Conservation (phyloP, 2,329 filamentous ascomycete genomes). For the Colletotrichum sp. region DNA sequence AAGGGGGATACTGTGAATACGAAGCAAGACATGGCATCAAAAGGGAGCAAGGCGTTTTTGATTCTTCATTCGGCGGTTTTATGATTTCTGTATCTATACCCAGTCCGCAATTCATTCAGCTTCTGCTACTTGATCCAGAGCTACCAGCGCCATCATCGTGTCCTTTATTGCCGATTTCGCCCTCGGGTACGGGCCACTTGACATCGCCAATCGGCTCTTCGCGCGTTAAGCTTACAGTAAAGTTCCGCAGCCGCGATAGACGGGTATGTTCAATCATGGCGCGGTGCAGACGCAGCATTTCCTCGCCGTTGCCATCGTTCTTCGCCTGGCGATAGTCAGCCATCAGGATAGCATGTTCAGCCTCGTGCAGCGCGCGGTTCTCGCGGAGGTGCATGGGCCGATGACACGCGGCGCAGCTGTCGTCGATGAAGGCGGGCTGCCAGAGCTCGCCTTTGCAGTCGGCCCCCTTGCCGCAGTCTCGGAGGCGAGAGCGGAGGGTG, state of each 20-base stretch:
- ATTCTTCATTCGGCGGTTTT: background rate
- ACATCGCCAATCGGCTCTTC: background rate
- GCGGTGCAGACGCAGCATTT: conserved; percentile 26
- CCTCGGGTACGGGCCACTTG: background rate
- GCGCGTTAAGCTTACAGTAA: background rate
- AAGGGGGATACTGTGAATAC: background rate
- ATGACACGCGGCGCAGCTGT: conserved; percentile 42
- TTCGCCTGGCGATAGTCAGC: conserved; percentile 28
- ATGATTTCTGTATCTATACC: conserved; percentile 14
- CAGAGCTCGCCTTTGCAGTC: background rate
- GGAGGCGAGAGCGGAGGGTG: conserved; percentile 20
- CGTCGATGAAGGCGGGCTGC: conserved; percentile 28
- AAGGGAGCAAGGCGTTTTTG: background rate
- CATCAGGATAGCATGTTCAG: conserved; percentile 29
- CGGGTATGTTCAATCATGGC: conserved; percentile 20
- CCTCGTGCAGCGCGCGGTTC: conserved; percentile 30
- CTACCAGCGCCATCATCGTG: background rate
- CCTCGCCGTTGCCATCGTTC: conserved; percentile 21
- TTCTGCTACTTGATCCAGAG: background rate
- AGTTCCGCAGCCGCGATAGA: conserved; percentile 3
- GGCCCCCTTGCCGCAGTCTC: conserved; percentile 7
- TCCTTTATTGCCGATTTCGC: background rate
- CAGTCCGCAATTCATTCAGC: background rate
- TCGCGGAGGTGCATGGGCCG: conserved; percentile 25
- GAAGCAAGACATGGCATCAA: background rate